phyloP scores from a whole-genome alignment of 257 asterid genomes.

The Ballota nigra region DNA sequence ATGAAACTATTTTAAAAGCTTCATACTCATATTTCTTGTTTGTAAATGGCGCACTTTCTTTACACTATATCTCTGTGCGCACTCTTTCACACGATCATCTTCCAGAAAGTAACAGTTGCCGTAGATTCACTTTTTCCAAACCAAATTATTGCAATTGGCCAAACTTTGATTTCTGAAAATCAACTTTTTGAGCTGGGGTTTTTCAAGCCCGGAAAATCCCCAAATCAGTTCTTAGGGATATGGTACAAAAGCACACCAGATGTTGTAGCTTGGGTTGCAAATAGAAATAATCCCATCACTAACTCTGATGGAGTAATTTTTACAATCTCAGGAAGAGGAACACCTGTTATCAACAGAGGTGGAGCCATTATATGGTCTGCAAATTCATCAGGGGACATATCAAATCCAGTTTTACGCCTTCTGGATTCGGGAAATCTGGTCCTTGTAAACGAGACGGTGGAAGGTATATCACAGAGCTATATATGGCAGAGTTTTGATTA shows the following conservation, averaged over 20 bases:
- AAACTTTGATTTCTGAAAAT: conserved; percentile 25
- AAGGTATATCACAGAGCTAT: too few species aligned
- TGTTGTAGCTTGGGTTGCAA: too few species aligned
- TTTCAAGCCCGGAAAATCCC: not conserved
- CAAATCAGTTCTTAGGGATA: not conserved
- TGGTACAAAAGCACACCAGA: not conserved
- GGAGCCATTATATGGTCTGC: too few species aligned
- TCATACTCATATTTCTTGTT: not conserved
- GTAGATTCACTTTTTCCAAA: conserved; percentile 28
- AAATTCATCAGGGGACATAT: too few species aligned
- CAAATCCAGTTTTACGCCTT: too few species aligned
- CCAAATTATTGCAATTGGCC: conserved; percentile 13
- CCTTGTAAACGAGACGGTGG: too few species aligned
- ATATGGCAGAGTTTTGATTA: too few species aligned
- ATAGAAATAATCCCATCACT: conserved; percentile 19
- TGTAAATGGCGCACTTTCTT: not conserved
- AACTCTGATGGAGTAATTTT: not conserved
- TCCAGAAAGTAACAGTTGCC: too few species aligned
- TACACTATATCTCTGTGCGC: not conserved
- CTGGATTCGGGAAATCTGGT: too few species aligned
- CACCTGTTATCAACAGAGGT: too few species aligned
- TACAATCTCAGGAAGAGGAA: too few species aligned
- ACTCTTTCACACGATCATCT: not conserved
- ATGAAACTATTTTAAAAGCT: too few species aligned
- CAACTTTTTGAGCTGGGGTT: conserved; percentile 29